Conservation (phyloP, 148 eudicot species). For the Rheum nobile region DNA sequence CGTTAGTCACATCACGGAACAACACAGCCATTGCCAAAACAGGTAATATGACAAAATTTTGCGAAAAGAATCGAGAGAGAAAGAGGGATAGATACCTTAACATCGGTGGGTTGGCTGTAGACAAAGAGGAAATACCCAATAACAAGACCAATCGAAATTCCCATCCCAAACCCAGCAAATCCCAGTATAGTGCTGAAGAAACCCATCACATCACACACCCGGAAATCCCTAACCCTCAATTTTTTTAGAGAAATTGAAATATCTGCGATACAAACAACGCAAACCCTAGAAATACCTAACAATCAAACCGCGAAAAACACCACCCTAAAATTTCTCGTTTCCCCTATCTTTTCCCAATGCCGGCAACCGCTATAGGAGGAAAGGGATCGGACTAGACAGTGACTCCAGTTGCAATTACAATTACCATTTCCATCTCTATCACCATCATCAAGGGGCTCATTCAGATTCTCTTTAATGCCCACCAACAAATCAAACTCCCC, state of each 20-base stretch:
- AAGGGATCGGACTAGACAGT: neutral
- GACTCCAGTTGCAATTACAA: neutral
- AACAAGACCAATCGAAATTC: conserved; percentile 52
- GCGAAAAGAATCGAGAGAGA: neutral
- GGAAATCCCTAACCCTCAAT: neutral
- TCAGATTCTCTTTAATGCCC: neutral
- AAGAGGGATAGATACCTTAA: conserved; percentile 32
- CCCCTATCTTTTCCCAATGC: neutral
- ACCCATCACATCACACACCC: conserved; percentile 35
- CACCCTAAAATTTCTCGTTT: neutral
- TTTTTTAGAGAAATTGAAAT: neutral
- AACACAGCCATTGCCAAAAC: neutral
- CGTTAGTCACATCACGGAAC: neutral
- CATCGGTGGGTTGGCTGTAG: conserved; percentile 55
- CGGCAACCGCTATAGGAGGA: neutral
- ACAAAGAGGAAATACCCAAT: conserved; percentile 67
- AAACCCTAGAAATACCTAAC: neutral
- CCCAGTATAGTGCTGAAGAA: conserved; percentile 52
- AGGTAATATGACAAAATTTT: neutral
- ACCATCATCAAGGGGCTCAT: neutral
- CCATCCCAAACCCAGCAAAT: conserved; percentile 67
- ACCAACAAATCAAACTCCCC: neutral
- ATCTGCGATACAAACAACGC: neutral
- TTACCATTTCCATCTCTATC: neutral
- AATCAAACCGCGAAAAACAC: neutral